A percentile compares a stretch with the other conserved stretches of the same genome.
phyloP scores from a whole-genome alignment of 2,329 filamentous ascomycete species.

The Coniochaeta sp. region DNA sequence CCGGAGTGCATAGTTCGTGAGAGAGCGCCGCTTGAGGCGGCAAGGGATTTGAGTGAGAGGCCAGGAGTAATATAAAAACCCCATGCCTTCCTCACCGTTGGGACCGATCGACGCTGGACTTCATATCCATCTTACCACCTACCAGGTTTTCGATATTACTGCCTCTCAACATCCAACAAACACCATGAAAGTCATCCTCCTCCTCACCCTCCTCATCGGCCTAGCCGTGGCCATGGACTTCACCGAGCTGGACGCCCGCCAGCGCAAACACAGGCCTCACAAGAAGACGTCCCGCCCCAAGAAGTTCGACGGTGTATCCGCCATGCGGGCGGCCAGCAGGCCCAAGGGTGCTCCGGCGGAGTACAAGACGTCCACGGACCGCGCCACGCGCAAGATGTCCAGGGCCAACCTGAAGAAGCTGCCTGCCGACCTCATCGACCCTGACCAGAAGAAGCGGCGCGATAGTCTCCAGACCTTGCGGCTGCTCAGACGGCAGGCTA shows the following conservation, averaged over 20 bases:
- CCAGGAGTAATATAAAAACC: conserved; percentile 16
- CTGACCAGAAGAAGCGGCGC: conserved; percentile 7
- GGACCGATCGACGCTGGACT: conserved; percentile 11
- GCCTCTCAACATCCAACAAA: background rate
- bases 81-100: conserved; percentile 10
- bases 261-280: conserved; percentile 2
- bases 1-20: too few relatives aligned
- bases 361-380: conserved; percentile 15
- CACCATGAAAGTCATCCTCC: conserved; percentile 18
- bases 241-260: conserved; percentile 9
- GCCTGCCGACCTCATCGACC: conserved; percentile 13
- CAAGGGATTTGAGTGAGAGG: background rate
- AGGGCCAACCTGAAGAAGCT: conserved; percentile 17
- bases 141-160: background rate
- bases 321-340: conserved; percentile 12
- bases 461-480: conserved; percentile 11
- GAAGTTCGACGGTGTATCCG: conserved; percentile 6
- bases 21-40: background rate
- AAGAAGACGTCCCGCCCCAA: conserved; percentile 10
- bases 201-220: conserved; percentile 18
- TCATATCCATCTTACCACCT: conserved; percentile 2
- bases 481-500: conserved; percentile 13
- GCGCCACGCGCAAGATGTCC: conserved; percentile 14
- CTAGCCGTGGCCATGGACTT: conserved; percentile 15
- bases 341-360: conserved; percentile 10